Evolutionary conservation across 192 early-diverging fungal species (phyloP).

Genomic region (Cetraspora pellucida): DNA sequence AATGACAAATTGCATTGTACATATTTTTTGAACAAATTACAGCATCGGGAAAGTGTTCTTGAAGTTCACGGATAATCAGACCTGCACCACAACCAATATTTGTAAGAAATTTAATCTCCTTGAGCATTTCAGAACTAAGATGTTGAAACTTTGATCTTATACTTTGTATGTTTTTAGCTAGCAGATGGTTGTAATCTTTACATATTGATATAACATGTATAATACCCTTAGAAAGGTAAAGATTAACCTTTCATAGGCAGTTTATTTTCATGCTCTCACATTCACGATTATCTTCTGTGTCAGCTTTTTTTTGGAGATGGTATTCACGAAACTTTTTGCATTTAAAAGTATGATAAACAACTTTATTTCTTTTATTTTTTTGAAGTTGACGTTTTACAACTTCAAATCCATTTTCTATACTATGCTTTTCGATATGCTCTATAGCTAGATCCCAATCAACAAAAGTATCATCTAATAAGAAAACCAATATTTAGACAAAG

Average conservation of each 20-base stretch:
- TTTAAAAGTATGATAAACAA: neutral
- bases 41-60: neutral
- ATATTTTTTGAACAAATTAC: neutral
- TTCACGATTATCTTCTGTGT: neutral
- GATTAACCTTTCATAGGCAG: neutral
- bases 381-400: neutral
- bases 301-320: neutral
- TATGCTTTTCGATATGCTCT: neutral
- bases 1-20: neutral
- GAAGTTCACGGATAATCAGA: neutral
- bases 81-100: neutral
- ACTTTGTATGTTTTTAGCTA: neutral
- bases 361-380: neutral
- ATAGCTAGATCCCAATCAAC: neutral
- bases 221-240: neutral
- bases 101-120: neutral
- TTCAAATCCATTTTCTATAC: neutral
- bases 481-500: no score
- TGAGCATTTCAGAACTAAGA: slow-evolving; percentile 2
- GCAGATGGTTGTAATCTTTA: neutral
- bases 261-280: neutral
- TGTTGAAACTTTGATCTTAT: neutral
- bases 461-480: neutral
- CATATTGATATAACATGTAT: neutral
- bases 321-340: neutral